phyloP scores from a whole-genome alignment of 306 rosid genomes.

The Oemleria cerasiformis region DNA sequence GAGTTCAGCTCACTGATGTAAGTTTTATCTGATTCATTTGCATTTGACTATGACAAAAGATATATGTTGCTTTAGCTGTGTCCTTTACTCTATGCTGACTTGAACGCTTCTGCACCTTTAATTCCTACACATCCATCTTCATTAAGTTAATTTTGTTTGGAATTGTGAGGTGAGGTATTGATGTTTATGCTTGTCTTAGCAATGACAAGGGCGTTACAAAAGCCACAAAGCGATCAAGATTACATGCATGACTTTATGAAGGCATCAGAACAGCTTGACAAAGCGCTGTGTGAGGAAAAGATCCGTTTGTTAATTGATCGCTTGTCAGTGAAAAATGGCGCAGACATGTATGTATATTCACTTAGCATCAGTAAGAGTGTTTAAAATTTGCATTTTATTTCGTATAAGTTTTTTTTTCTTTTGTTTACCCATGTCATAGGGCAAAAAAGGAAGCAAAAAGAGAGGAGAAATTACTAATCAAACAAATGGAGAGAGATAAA shows the following conservation, averaged over 20 bases:
- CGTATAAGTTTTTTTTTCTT: background rate
- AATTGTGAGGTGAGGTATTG: background rate
- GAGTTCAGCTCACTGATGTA: background rate
- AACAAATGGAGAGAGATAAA: constrained; percentile 65
- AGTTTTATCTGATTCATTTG: background rate
- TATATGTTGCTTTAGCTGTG: background rate
- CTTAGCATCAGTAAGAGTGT: constrained; percentile 16
- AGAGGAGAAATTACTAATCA: constrained; percentile 62
- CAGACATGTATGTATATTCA: constrained; percentile 51
- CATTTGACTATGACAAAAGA: background rate
- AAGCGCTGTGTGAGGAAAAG: constrained; percentile 49
- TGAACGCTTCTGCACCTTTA: constrained; percentile 2
- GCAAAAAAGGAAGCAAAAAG: constrained; percentile 61
- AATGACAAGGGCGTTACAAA: constrained; percentile 47
- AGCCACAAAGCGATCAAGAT: constrained; percentile 42
- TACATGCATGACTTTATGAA: constrained; percentile 39
- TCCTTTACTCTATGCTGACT: background rate
- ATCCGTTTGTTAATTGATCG: constrained; percentile 54
- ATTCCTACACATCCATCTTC: background rate
- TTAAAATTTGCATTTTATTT: constrained; percentile 11
- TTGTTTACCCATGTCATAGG: constrained; percentile 35
- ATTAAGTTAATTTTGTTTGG: background rate
- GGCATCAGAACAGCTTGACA: constrained; percentile 62
- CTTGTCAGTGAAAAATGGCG: constrained; percentile 52
- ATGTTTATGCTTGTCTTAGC: constrained; percentile 42